Conservation (phyloP, 768 basidiomycete genomes). For the Psilocybe azurescens region DNA sequence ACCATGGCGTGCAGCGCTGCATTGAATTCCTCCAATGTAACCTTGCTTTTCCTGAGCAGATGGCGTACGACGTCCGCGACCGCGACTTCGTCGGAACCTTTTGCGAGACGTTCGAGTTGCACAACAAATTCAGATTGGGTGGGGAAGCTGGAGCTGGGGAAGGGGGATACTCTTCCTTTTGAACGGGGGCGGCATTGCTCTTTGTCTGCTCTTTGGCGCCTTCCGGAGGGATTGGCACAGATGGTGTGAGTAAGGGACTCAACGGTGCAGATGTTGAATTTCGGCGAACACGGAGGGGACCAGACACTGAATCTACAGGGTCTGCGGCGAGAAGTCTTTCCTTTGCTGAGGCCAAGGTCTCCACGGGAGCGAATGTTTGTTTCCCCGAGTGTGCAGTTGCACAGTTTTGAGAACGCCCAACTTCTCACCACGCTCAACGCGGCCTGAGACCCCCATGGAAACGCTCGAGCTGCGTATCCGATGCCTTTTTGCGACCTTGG, state of each 20-base stretch:
- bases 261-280: slow-evolving; percentile 49
- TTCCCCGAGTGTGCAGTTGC: slow-evolving; percentile 64
- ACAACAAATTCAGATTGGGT: background rate
- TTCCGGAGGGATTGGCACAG: slow-evolving; percentile 19
- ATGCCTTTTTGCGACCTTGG: slow-evolving; percentile 32
- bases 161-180: background rate
- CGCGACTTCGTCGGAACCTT: slow-evolving; percentile 17
- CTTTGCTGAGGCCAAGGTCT: slow-evolving; percentile 25
- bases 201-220: slow-evolving; percentile 8
- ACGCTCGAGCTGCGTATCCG: slow-evolving; percentile 68
- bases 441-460: slow-evolving; percentile 48
- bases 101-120: slow-evolving; percentile 6
- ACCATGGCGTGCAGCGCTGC: slow-evolving; percentile 60
- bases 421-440: slow-evolving; percentile 44
- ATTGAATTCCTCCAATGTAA: slow-evolving; percentile 64
- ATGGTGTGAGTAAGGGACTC: slow-evolving; percentile 26
- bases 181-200: background rate
- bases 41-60: slow-evolving; percentile 34
- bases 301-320: slow-evolving; percentile 24
- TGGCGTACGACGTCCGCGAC: slow-evolving; percentile 23
- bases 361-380: slow-evolving; percentile 55
- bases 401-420: slow-evolving; percentile 69
- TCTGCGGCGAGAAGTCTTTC: slow-evolving; percentile 22
- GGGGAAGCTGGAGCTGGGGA: background rate
- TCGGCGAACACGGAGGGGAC: slow-evolving; percentile 46